These are phyloP conservation scores for Capsicum baccatum DNA, from an alignment of 257 asterid species.

Conservation along the genomic window DNA sequence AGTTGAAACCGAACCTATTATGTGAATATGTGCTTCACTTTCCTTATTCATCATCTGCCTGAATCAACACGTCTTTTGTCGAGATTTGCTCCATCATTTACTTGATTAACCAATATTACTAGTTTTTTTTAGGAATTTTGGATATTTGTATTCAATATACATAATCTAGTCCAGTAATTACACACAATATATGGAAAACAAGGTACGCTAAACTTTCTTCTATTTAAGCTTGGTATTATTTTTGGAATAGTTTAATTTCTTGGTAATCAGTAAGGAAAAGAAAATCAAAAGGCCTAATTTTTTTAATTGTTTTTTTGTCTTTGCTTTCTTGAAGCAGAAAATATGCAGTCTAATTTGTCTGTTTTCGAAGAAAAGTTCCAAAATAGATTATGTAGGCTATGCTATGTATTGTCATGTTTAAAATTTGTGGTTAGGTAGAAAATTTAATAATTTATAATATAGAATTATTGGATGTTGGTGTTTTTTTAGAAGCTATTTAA, in stretches of 20 bases:
- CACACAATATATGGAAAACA: neutral
- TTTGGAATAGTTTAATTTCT: neutral
- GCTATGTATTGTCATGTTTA: constrained; percentile 12
- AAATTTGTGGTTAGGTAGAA: constrained; percentile 22
- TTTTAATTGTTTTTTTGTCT: neutral
- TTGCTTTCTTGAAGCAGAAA: constrained; percentile 21
- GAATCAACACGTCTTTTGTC: neutral
- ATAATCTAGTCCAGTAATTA: neutral
- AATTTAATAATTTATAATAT: neutral
- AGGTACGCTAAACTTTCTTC: neutral
- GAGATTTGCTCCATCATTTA: neutral
- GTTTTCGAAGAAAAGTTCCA: constrained; percentile 10
- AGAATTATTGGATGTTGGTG: neutral
- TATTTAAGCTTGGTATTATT: neutral
- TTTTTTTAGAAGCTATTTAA: neutral
- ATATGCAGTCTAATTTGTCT: neutral
- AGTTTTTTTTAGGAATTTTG: neutral
- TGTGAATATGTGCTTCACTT: neutral
- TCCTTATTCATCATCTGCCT: neutral
- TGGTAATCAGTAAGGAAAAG: neutral
- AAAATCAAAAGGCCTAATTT: neutral
- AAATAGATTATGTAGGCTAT: neutral
- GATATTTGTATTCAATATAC: neutral
- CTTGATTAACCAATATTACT: neutral
- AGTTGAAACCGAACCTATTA: neutral